A percentile compares a stretch with the other conserved stretches of the same genome.
These are phyloP conservation scores for Trichosanthes truncata DNA, from an alignment of 306 rosid genomes.

Conservation along the genomic window DNA sequence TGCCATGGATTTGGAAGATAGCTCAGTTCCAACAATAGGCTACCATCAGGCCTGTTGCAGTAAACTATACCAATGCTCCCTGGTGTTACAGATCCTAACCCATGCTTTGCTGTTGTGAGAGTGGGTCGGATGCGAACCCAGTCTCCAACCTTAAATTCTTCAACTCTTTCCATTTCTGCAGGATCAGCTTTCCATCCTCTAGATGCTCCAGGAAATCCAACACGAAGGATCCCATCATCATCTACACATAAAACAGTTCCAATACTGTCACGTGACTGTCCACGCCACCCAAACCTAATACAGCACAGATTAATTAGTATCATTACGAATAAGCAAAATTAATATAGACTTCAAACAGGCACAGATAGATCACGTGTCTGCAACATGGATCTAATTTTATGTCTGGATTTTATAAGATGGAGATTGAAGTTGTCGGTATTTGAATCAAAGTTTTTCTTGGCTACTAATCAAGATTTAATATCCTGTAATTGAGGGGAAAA, in stretches of 20 bases:
- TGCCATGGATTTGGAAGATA: constrained; percentile 99
- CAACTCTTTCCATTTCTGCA: constrained; percentile 97
- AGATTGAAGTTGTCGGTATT: not conserved
- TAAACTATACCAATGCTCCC: constrained; percentile 98
- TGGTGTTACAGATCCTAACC: constrained; percentile 94
- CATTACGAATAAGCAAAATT: not conserved
- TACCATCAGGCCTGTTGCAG: constrained; percentile 92
- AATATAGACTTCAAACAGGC: not conserved
- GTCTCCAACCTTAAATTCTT: constrained; percentile 95
- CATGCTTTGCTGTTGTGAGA: constrained; percentile 92
- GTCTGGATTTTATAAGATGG: not conserved
- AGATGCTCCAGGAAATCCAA: constrained; percentile 99
- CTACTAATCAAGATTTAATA: not conserved
- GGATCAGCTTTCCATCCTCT: constrained; percentile 99
- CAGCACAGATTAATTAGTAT: constrained; percentile 1
- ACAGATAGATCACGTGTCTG: not conserved
- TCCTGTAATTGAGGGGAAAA: not conserved
- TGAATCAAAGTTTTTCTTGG: not conserved
- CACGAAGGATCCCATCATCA: constrained; percentile 95
- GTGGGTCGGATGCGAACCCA: constrained; percentile 99
- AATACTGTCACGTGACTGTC: constrained; percentile 92
- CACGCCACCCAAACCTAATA: constrained; percentile 98
- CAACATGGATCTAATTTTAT: not conserved
- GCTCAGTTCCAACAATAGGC: constrained; percentile 79
- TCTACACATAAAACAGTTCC: constrained; percentile 97